Base-by-base conservation (phyloP, 768 basidiomycete species). In the Crepidotus variabilis region DNA sequence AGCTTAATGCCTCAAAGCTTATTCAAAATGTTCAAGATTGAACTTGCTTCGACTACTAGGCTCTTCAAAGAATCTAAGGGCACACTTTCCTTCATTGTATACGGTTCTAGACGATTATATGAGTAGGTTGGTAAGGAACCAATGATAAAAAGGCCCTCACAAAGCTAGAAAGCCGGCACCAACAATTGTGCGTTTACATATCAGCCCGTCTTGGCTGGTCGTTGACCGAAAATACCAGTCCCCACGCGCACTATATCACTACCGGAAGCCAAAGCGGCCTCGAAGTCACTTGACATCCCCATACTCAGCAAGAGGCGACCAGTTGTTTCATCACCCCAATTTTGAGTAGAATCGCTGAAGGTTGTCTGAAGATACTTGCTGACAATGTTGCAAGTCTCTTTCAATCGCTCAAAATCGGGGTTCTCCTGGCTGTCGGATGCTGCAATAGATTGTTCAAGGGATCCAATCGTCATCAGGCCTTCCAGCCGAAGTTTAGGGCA, bases 271-370 rank as follows among this genome's bases (percentile, higher is more conserved):
- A 98, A 71, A 3, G 96, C 97, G 24, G 86, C 83, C 67, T 88
- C 91, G 65, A 94, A 98, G 65, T 98, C 96, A 59, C 86, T 88
- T 51, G 93, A 95, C 96, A 98, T 98, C 6, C 96, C 96, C 94
- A 97, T 98, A 56, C 91, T 93, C 68, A 93, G 65, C 63, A 87
- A 23, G 52, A 93, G 67, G 57, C 67, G 69, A 13, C 83, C 82
- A 2, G 70, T 69, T 6, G 61, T 61, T 22, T 77, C 77, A 22
- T 76, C 70, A 11, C 86, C 87, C 81, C 83, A 83, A 28, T 54
- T 63, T 60, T 62, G 54, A 7, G 20, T 61, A 21, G 62, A 62
- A 13, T 57, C 62, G 0, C 63, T 59, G 4, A 70, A 58, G 24
- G 72, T 67, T 2, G 61, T 50, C 20, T 55, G 59, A 55, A 92